Evolutionary conservation across 2,329 filamentous ascomycete genomes (phyloP), one percentile per base, ranked within the genome.

Genomic region (Neophaeococcomyces aloes): DNA sequence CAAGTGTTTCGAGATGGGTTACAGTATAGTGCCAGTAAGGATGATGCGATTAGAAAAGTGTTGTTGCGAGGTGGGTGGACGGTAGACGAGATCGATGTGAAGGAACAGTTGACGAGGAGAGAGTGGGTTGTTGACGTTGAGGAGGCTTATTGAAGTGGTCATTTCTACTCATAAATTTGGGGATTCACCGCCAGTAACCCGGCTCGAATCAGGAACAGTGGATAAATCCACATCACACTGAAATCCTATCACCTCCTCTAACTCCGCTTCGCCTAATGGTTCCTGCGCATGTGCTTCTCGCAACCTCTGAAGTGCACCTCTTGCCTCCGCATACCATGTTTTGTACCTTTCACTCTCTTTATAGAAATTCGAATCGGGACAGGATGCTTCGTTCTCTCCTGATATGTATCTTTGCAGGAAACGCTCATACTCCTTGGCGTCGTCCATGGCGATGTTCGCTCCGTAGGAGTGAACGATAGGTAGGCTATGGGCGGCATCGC

Each of bases 1-100:
- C 38, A 50, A 32, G 41, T 23, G 10, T 47, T 51, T 29, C 46
- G 43, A 17, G 48, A 56, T 33, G 40, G 50, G 2, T 43, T 56
- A 15, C 39, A 48, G 25, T 53, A 51, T 18, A 48, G 47, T 11
- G 43, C 40, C 29, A 37, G 19, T 31, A 53, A 52, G 45, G 49
- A 48, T 44, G 31, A 13, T 7, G 27, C 52, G n/a, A 39, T 52
- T 6, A 36, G 42, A 27, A 48, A 47, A 30, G 48, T 53, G 15
- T 40, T 52, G 18, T 30, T 27, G 32, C 34, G 29, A 15, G 46
- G 43, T 13, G 48, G 51, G 10, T 50, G 49, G 49, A 44, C 43
- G 11, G 45, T 50, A 19, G 38, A 46, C 11, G 44, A 48, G 7
- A 31, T 51, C 13, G 27, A 42, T 21, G 29, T 21, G 23, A 52